Evolutionary conservation across 345 rosid genomes (phyloP).

Genomic region (Aegle marmelos): DNA sequence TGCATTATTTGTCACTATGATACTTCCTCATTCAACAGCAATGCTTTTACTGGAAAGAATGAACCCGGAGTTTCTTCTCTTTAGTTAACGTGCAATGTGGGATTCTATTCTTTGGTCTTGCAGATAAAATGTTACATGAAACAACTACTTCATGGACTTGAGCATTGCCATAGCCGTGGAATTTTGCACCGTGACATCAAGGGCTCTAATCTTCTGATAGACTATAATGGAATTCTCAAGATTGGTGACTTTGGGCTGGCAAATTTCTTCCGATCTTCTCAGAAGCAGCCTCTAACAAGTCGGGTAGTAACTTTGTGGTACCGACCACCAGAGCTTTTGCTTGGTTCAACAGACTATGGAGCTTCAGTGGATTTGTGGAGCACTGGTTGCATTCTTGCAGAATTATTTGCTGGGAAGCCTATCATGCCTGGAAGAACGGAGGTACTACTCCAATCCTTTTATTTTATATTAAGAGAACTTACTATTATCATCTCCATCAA

Average conservation of each 20-base stretch:
- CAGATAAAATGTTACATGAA: conserved; percentile 61
- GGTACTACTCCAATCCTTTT: conserved; percentile 22
- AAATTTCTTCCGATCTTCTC: conserved; percentile 32
- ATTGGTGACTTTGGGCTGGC: conserved; percentile 62
- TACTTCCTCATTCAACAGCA: neutral
- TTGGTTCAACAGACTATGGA: conserved; percentile 54
- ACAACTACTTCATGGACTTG: conserved; percentile 51
- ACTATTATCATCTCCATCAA: neutral
- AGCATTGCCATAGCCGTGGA: conserved; percentile 54
- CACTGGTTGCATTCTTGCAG: conserved; percentile 59
- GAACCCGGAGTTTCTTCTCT: neutral
- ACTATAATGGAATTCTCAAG: conserved; percentile 43
- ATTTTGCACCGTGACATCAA: conserved; percentile 58
- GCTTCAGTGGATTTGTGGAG: conserved; percentile 60
- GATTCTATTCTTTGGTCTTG: conserved; percentile 15
- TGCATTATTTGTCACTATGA: neutral
- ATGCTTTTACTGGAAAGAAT: neutral
- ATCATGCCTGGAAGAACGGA: conserved; percentile 69
- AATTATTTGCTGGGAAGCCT: conserved; percentile 59
- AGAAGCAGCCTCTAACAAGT: conserved; percentile 55
- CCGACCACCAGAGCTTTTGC: conserved; percentile 63
- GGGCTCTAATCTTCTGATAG: conserved; percentile 49
- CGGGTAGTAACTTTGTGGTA: conserved; percentile 63
- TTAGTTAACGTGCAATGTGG: neutral
- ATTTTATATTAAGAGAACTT: neutral